Base-by-base conservation (phyloP, 2,329 filamentous ascomycete species). In the Fusarium bulbicola region DNA sequence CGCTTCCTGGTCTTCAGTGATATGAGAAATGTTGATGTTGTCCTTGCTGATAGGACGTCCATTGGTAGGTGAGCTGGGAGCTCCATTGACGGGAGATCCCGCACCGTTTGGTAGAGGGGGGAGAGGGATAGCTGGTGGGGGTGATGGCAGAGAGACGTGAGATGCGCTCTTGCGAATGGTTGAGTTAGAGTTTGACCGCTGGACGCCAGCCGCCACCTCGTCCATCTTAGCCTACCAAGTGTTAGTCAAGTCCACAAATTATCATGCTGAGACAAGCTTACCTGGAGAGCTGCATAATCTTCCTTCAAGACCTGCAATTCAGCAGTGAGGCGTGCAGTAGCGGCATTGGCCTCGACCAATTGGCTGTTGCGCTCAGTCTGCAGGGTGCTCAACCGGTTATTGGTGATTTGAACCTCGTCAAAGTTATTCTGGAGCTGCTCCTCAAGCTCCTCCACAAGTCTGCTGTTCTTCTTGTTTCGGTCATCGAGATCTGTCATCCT, bases 371-470 rank as follows among this genome's bases (percentile, higher is more conserved):
- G 91, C 82, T 95, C 93, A 24, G 90, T 89, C 79, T 95, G 92
- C 54, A 95, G 86, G 53, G 93, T 92, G 59, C 95, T 98, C 59
- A 98, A 85, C 60, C 95, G 91, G 84, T 97, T 97, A 81, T 90
- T 95, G 18, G 92, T 91, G 67, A 90, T 86, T 79, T 98, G 94
- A 68, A 95, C 95, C 80, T 97, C 93, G 79, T 99, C 96, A 82
- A 95, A 99, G 84, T 96, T 98, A 80, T 89, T 94, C 79, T 95
- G 95, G 60, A 99, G 90, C 82, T 99, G 96, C 77, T 98, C 95
- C 82, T 99, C 96, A 10, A 99, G 91, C 83, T 99, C 95, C 81
- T 98, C 94, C 14, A 99, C 94, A 18, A 99, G 86, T 28, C 94
- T 91, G 46, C 93, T 93, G 82, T 96, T 97, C 87, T 97, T 98